phyloP scores from a whole-genome alignment of 441 rosid genomes.

The Pelargonium exstipulatum region DNA sequence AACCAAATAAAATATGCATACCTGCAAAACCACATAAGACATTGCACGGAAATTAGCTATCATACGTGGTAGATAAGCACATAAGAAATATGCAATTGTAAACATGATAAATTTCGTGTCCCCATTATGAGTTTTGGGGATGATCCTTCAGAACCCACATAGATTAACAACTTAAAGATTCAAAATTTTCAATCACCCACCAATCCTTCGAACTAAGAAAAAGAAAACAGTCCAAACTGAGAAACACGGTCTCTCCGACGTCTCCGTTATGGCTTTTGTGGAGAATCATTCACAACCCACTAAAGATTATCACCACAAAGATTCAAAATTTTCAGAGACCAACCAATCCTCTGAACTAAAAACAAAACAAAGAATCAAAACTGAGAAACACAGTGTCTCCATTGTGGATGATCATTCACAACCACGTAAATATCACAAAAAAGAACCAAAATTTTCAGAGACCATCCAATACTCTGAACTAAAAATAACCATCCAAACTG shows the following conservation, averaged over 20 bases:
- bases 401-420: not conserved
- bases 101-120: not conserved
- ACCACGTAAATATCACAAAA: not conserved
- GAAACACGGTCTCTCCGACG: not conserved
- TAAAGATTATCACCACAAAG: not conserved
- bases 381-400: not conserved
- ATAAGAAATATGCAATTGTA: not conserved
- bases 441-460: not conserved
- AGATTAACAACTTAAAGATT: not conserved
- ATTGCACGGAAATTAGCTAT: not conserved
- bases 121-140: not conserved
- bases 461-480: not conserved
- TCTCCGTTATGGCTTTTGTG: too few relatives aligned
- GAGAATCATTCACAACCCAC: not conserved
- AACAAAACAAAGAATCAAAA: not conserved
- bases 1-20: constrained; percentile 91
- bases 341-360: not conserved
- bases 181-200: not conserved
- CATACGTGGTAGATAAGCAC: not conserved
- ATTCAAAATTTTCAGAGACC: too few relatives aligned
- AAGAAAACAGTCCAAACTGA: not conserved
- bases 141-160: not conserved
- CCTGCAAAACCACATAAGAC: constrained; percentile 41
- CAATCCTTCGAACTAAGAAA: not conserved
- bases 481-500: not conserved